phyloP scores from a whole-genome alignment of 495 filamentous ascomycete species.

The Aspergillus cavernicola region DNA sequence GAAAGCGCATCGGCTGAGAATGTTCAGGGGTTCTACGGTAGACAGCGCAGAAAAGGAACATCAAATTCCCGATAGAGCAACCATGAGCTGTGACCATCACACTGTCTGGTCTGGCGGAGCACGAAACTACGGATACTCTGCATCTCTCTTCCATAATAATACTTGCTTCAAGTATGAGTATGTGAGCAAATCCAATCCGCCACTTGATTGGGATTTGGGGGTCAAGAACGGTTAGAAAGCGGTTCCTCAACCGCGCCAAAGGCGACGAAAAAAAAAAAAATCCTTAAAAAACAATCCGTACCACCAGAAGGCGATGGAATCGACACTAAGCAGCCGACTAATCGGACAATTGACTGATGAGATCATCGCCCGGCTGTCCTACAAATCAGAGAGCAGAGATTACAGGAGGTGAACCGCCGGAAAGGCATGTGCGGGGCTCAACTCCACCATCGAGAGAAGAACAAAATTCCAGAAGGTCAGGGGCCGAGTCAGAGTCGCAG shows the following conservation, averaged over 20 bases:
- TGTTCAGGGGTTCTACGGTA: no score
- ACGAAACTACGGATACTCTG: no score
- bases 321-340: conserved; percentile 20
- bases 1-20: neutral
- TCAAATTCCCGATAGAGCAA: neutral
- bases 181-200: no score
- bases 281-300: neutral
- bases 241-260: neutral
- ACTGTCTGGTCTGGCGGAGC: neutral
- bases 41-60: conserved; percentile 3
- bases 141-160: no score
- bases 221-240: neutral
- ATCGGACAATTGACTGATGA: conserved; percentile 25
- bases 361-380: conserved; percentile 24
- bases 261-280: neutral
- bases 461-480: conserved; percentile 24
- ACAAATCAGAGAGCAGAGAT: conserved; percentile 29
- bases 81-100: neutral
- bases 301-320: conserved; percentile 14
- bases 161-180: no score
- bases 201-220: no score
- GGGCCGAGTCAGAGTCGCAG: conserved; percentile 14
- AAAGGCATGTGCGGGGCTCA: conserved; percentile 21
- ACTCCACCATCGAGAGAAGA: conserved; percentile 13
- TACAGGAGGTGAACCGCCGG: conserved; percentile 22